Evolutionary conservation across 2,329 filamentous ascomycete genomes (phyloP).

Genomic region (Beauveria caledonica): DNA sequence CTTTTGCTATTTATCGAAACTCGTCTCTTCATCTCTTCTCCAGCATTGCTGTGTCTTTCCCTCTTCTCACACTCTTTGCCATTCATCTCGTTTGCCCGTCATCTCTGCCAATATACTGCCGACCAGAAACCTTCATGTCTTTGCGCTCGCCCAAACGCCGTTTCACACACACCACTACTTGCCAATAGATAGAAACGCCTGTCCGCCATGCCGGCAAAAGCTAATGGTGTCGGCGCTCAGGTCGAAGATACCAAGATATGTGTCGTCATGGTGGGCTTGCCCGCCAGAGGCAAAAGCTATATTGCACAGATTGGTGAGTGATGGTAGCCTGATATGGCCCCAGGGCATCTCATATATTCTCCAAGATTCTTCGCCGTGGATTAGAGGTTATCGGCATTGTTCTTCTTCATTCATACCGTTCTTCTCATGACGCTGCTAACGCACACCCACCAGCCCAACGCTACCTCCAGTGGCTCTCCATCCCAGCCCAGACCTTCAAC

Average conservation of each 20-base stretch:
- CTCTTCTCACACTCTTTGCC: background rate
- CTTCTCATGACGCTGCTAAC: background rate
- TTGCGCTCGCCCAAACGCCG: background rate
- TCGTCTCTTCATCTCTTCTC: background rate
- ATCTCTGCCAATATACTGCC: background rate
- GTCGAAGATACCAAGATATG: constrained; percentile 94
- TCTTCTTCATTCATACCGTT: background rate
- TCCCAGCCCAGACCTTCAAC: constrained; percentile 91
- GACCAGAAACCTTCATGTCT: background rate
- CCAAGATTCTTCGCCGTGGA: no score
- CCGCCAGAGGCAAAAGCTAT: constrained; percentile 91
- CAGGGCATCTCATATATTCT: background rate
- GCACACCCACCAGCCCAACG: constrained; percentile 57
- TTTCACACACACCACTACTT: constrained; percentile 4
- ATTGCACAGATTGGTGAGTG: constrained; percentile 88
- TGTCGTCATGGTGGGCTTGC: constrained; percentile 97
- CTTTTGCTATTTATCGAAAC: background rate
- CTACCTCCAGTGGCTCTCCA: constrained; percentile 94
- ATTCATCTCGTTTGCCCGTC: background rate
- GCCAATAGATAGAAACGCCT: background rate
- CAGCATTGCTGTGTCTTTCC: background rate
- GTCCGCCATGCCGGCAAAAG: constrained; percentile 35
- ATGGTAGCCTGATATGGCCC: constrained; percentile 12
- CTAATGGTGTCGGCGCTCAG: constrained; percentile 69
- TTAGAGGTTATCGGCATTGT: background rate